Base-by-base conservation (phyloP, 2,329 filamentous ascomycete species). In the Fusarium sp. region DNA sequence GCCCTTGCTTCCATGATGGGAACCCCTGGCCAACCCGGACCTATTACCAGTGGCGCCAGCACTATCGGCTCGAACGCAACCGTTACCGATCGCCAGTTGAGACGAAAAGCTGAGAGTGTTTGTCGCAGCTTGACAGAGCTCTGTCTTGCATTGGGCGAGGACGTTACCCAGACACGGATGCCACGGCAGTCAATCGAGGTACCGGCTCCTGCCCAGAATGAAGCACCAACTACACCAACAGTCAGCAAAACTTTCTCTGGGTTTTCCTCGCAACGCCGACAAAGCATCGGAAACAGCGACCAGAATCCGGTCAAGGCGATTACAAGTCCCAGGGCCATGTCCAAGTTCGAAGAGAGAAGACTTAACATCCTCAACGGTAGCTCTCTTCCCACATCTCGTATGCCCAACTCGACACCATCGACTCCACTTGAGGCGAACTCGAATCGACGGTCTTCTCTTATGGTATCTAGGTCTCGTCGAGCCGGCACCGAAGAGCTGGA, bases 121-220 rank as follows among this genome's bases (percentile, higher is more conserved):
- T 98, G 96, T 78, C 91, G 95, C 55, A 96, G 92, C 75, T 82
- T 99, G 69, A 98, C 95, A 0, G 96, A 99, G 79, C 85, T 99
- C 8, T 97, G 94, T 76, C 87, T 99, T 58, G 92, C 94, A 1
- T 83, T 99, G 55, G 90, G 90, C 31, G 92, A 93, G 67, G 87
- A 89, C 40, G 77, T 77, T 5, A 75, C 77, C 3, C 80, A 80
- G 52, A 66, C 70, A 18, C 83, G 82, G 66, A 52, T 50, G 31
- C 72, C 76, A 65, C 68, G 58, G 13, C 73, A 68, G 39, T 56
- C 60, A 15, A 56, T 72, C 3, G 64, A 67, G 38, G 53, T 64
- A 28, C 46, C 68, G 24, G 49, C 48, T 11, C 59, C 66, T 24
- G 42, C 51, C 22, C 74, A 69, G 31, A 63, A 58, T 55, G 72